Percentiles rank a stretch among this genome's conserved stretches.
Evolutionary conservation across 495 filamentous ascomycete genomes (phyloP).

Genomic region (Neurospora sp.): DNA sequence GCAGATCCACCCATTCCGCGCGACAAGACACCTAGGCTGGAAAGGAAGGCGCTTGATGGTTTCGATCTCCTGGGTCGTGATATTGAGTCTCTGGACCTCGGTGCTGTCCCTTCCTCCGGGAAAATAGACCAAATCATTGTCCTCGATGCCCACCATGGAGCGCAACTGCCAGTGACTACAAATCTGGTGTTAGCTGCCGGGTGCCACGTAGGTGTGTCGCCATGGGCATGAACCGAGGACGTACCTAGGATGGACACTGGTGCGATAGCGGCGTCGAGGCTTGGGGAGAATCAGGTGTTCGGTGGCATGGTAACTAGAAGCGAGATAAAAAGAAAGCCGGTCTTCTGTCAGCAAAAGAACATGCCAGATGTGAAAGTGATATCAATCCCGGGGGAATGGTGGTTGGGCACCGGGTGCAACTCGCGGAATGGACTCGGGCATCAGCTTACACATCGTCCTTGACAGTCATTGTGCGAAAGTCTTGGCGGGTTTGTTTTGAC

Average conservation of each 20-base stretch:
- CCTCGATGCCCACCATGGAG: constrained; percentile 75
- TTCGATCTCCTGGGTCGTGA: constrained; percentile 59
- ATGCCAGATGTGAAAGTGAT: no score
- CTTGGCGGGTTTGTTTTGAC: constrained; percentile 8
- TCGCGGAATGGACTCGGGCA: not conserved
- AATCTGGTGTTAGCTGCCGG: constrained; percentile 1
- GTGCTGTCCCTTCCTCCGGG: constrained; percentile 48
- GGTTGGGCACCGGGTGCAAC: not conserved
- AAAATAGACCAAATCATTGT: constrained; percentile 71
- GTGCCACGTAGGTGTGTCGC: constrained; percentile 9
- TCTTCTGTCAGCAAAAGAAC: not conserved
- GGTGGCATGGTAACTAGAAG: constrained; percentile 32
- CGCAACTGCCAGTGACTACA: constrained; percentile 87
- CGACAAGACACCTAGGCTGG: constrained; percentile 71
- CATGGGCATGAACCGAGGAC: constrained; percentile 21
- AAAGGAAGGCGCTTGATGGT: constrained; percentile 73
- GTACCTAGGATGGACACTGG: constrained; percentile 63
- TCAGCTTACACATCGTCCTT: constrained; percentile 40
- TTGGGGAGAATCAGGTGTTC: constrained; percentile 50
- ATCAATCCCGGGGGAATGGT: not conserved
- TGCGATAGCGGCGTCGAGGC: constrained; percentile 65
- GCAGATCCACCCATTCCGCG: constrained; percentile 78
- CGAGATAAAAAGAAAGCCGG: not conserved
- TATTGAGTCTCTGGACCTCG: constrained; percentile 64
- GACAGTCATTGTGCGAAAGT: constrained; percentile 36